These are phyloP conservation scores for Hyparrhenia diplandra DNA, from an alignment of 176 grass and related monocot genomes.

Conservation along the genomic window DNA sequence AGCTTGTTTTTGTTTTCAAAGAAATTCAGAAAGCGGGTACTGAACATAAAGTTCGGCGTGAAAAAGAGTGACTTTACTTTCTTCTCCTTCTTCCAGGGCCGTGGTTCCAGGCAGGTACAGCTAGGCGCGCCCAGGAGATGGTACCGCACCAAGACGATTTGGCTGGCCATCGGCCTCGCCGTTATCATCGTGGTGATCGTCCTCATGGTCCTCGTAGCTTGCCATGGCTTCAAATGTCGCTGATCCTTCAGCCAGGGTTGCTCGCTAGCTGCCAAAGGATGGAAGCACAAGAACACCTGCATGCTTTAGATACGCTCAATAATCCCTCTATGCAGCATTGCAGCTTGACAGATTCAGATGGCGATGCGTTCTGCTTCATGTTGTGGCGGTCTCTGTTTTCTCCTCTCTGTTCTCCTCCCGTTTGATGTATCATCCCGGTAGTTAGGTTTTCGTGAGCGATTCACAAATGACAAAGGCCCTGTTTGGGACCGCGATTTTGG, in stretches of 20 bases:
- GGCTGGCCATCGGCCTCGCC: neutral
- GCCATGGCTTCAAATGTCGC: constrained; percentile 5
- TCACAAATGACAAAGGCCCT: neutral
- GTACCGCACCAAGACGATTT: neutral
- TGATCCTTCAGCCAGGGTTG: neutral
- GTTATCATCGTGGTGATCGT: neutral
- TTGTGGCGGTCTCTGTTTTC: neutral
- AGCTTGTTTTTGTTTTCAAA: too few relatives aligned
- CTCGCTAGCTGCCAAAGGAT: neutral
- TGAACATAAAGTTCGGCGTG: too few relatives aligned
- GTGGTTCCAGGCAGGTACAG: neutral
- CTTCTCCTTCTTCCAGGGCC: neutral
- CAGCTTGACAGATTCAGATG: neutral
- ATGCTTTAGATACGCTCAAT: neutral
- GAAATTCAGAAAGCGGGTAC: too few relatives aligned
- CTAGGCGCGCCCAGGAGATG: neutral
- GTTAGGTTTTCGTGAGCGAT: neutral
- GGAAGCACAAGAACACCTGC: neutral
- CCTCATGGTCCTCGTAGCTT: neutral
- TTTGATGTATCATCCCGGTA: neutral
- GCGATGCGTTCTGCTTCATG: neutral
- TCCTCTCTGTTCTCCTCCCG: neutral
- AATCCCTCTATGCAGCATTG: neutral
- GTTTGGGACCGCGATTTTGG: too few relatives aligned
- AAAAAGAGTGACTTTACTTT: neutral